Base-by-base conservation (phyloP, 2,329 filamentous ascomycete genomes). In the Neopestalotiopsis clavispora region DNA sequence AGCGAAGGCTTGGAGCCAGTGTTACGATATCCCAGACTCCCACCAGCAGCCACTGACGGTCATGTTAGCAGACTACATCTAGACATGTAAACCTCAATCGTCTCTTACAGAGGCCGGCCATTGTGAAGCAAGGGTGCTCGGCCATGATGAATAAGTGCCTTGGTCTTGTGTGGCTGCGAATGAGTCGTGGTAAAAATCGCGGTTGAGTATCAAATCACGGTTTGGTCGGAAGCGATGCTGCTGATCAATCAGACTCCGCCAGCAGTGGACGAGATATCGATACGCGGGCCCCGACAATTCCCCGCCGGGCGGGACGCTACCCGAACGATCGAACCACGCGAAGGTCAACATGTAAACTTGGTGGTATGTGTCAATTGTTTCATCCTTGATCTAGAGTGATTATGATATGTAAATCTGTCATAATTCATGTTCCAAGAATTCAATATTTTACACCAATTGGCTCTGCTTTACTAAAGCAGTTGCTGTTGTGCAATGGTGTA, bases 81-180 rank as follows among this genome's bases (percentile, higher is more conserved):
- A n/a, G 42, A n/a, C 45, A 23, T 1, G 20, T 17, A 4, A 63
- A 34, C 38, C 64, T 6, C 20, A 6, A 20, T 12, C 6, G 23
- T n/a, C 2, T 75, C 81, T 77, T 74, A 82, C 81, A 66, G 2
- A 82, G 78, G 57, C 73, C 79, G 0, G 81, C 79, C 5, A 82
- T 76, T 30, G 81, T 82, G 65, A 82, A 82, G 0, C 80, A 81
- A 52, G 80, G 81, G 68, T 82, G 81, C 45, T 82, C 79, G 20
- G 81, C 80, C 80, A 82, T 82, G 30, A 20, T 67, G n/a, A 45
- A 6, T n/a, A 23, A 28, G 6, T 62, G 9, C 3, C 14, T 13
- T 10, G 34, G 34, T 38, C 34, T 1, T n/a, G 17, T n/a, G 30
- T 38, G 13, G 30, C 7, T 12, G 59, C 9, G 23, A 32, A 30